phyloP scores from a whole-genome alignment of 768 basidiomycete species.

The Lactifluus pinguis region DNA sequence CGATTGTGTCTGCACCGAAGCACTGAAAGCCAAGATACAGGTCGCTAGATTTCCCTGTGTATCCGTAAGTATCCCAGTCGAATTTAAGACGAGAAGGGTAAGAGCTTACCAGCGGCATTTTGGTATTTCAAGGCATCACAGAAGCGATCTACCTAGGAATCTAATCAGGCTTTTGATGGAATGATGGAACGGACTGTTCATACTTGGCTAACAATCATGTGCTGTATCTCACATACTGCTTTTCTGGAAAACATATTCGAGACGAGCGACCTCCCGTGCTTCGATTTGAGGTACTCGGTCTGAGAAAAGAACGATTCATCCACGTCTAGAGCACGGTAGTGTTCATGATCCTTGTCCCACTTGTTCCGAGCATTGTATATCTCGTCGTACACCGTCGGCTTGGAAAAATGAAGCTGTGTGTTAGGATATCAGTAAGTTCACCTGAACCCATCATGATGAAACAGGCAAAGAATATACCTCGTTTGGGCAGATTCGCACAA shows the following conservation, averaged over 20 bases:
- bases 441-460: neutral
- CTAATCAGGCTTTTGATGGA: neutral
- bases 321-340: constrained; percentile 32
- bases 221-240: constrained; percentile 31
- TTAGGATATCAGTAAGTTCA: neutral
- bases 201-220: constrained; percentile 28
- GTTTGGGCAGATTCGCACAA: constrained; percentile 11
- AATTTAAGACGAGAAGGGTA: too few relatives aligned
- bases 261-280: constrained; percentile 26
- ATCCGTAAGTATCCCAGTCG: neutral
- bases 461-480: neutral
- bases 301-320: constrained; percentile 31
- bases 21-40: constrained; percentile 36
- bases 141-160: constrained; percentile 28
- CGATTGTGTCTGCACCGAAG: constrained; percentile 35
- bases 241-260: constrained; percentile 33
- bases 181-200: neutral
- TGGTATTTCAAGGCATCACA: constrained; percentile 8
- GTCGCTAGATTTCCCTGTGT: constrained; percentile 23
- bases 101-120: constrained; percentile 1
- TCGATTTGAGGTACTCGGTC: constrained; percentile 29
- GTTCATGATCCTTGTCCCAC: constrained; percentile 33
- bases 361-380: constrained; percentile 17
- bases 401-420: constrained; percentile 11
- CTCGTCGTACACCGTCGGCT: constrained; percentile 7